phyloP scores from a whole-genome alignment of 495 filamentous ascomycete species.

The Penicillium silybi region DNA sequence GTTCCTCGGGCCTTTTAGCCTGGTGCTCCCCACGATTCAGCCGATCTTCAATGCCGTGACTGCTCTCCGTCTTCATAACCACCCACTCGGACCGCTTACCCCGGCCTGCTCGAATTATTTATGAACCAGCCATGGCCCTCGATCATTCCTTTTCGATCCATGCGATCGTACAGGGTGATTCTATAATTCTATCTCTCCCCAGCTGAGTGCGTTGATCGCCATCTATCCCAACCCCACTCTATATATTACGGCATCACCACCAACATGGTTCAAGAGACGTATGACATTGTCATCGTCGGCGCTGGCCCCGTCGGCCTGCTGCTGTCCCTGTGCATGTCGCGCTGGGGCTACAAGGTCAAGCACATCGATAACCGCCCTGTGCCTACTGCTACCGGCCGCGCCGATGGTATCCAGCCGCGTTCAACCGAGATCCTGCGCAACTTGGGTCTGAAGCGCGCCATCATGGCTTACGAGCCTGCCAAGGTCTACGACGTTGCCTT shows the following conservation, averaged over 20 bases:
- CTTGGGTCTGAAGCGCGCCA: slow-evolving; percentile 59
- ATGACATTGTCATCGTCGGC: slow-evolving; percentile 80
- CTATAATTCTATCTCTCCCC: neutral
- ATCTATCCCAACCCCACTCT: neutral
- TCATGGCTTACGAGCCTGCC: slow-evolving; percentile 62
- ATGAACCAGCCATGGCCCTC: slow-evolving; percentile 27
- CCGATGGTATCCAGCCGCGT: slow-evolving; percentile 74
- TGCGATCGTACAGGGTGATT: slow-evolving; percentile 6
- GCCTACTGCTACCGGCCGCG: slow-evolving; percentile 61
- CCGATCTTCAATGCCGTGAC: slow-evolving; percentile 43
- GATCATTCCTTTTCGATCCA: slow-evolving; percentile 1
- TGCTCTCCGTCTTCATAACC: slow-evolving; percentile 24
- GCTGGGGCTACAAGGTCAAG: slow-evolving; percentile 67
- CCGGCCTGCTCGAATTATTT: slow-evolving; percentile 29
- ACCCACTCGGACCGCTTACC: slow-evolving; percentile 21
- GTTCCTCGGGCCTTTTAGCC: neutral
- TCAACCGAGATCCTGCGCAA: slow-evolving; percentile 65
- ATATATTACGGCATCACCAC: neutral
- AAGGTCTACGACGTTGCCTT: slow-evolving; percentile 67
- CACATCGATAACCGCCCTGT: slow-evolving; percentile 63
- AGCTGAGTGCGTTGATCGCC: neutral
- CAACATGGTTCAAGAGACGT: slow-evolving; percentile 47
- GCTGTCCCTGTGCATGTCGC: slow-evolving; percentile 73
- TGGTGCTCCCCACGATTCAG: slow-evolving; percentile 30
- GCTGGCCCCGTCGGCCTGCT: slow-evolving; percentile 86